A percentile compares a stretch with the other conserved stretches of the same genome.
Conservation (phyloP, 23 red algal genomes). For the Agarophyton chilense region DNA sequence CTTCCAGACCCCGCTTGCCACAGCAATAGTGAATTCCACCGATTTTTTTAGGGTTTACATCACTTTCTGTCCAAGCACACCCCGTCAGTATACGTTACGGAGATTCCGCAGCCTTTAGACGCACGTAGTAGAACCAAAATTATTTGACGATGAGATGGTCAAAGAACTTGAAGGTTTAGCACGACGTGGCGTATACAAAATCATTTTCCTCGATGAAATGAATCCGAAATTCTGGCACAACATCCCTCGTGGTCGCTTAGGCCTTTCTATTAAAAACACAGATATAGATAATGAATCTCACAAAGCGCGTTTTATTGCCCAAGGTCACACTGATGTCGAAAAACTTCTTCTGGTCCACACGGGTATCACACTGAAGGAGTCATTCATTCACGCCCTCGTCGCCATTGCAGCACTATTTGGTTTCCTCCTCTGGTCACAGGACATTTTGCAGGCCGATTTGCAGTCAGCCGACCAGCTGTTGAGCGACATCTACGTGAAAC, state of each 20-base stretch:
- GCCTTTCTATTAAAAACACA: neutral
- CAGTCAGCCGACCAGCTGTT: no score
- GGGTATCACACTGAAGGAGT: neutral
- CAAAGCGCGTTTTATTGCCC: constrained; percentile 22
- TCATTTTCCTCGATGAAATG: no score
- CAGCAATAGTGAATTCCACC: no score
- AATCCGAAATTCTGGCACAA: neutral
- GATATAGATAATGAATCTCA: constrained; percentile 10
- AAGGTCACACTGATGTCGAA: no score
- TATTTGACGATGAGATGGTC: neutral
- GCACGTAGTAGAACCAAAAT: neutral
- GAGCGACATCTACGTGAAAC: no score
- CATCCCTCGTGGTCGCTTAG: neutral
- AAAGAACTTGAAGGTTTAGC: no score
- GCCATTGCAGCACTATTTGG: constrained; percentile 11
- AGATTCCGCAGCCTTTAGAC: neutral
- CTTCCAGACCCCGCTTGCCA: neutral
- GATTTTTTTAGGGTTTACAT: no score
- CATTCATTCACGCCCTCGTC: neutral
- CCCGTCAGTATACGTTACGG: neutral
- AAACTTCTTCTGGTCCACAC: neutral
- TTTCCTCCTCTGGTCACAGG: constrained; percentile 10
- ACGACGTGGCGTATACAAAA: constrained; percentile 6
- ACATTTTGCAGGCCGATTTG: no score
- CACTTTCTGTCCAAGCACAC: no score